Evolutionary conservation across 495 filamentous ascomycete species (phyloP).

Genomic region (Trichocladium antarcticum): DNA sequence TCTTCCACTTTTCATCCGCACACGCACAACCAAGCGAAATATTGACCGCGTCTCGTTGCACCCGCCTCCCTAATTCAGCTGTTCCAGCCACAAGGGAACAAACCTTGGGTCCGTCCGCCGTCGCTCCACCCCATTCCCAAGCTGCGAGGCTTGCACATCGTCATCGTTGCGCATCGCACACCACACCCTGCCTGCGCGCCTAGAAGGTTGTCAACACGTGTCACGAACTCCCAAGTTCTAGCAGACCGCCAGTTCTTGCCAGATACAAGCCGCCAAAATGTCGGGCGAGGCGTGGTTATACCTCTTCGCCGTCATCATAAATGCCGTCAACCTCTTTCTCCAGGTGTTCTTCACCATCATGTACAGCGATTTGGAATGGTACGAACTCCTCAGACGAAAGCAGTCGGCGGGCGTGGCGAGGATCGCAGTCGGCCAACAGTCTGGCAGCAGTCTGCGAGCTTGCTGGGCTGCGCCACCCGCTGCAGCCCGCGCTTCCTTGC

Average conservation of each 20-base stretch:
- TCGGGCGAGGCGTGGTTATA: conserved; percentile 99
- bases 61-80: not conserved
- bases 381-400: conserved; percentile 28
- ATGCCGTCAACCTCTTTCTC: conserved; percentile 99
- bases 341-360: conserved; percentile 99
- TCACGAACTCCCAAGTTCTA: not conserved
- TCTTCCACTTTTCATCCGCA: conserved; percentile 7
- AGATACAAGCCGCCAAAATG: conserved; percentile 51
- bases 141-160: not conserved
- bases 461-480: not conserved
- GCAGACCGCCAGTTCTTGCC: not conserved
- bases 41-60: not conserved
- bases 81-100: not conserved
- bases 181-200: not conserved
- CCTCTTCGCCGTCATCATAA: conserved; percentile 95
- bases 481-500: not conserved
- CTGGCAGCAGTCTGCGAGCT: not conserved
- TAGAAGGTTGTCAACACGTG: not conserved
- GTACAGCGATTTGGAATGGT: conserved; percentile 99
- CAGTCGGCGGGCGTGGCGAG: not conserved
- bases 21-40: not conserved
- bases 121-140: not conserved
- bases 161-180: not conserved
- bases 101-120: not conserved
- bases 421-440: not conserved